Evolutionary conservation across 345 rosid species (phyloP).

Genomic region (Eucalyptus regnans): DNA sequence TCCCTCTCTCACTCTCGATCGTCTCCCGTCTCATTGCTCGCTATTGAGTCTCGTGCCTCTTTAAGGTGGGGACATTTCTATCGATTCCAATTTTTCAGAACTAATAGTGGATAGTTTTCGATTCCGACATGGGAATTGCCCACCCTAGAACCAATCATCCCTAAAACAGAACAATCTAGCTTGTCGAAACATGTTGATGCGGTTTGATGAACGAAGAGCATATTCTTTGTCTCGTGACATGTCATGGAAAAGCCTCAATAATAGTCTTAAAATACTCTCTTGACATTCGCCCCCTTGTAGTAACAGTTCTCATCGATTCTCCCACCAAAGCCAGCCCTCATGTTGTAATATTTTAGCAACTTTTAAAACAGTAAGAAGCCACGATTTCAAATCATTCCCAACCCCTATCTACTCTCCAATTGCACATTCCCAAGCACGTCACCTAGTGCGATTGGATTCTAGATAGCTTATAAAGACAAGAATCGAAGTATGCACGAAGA

Average conservation of each 20-base stretch:
- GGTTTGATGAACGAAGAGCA: rapidly evolving
- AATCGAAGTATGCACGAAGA: not conserved
- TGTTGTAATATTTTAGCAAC: too few relatives aligned
- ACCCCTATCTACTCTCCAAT: too few relatives aligned
- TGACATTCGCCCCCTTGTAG: not conserved
- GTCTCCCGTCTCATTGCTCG: rapidly evolving
- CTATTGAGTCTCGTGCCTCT: too few relatives aligned
- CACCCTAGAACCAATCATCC: too few relatives aligned
- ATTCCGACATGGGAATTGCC: too few relatives aligned
- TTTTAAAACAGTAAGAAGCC: too few relatives aligned
- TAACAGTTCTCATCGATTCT: not conserved
- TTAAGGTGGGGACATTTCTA: too few relatives aligned
- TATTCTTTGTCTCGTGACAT: too few relatives aligned
- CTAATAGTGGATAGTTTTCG: too few relatives aligned
- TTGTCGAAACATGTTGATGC: rapidly evolving
- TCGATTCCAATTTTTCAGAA: rapidly evolving
- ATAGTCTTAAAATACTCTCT: too few relatives aligned
- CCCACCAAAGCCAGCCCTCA: not conserved
- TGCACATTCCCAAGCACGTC: not conserved
- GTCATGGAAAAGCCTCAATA: not conserved
- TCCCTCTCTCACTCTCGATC: too few relatives aligned
- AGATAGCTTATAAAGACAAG: not conserved
- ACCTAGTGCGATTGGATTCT: not conserved
- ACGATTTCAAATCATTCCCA: not conserved
- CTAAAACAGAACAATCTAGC: not conserved